A percentile compares a stretch with the other conserved stretches of the same genome.
phyloP scores from a whole-genome alignment of 176 grass and related monocot genomes.

The Musa acuminata region DNA sequence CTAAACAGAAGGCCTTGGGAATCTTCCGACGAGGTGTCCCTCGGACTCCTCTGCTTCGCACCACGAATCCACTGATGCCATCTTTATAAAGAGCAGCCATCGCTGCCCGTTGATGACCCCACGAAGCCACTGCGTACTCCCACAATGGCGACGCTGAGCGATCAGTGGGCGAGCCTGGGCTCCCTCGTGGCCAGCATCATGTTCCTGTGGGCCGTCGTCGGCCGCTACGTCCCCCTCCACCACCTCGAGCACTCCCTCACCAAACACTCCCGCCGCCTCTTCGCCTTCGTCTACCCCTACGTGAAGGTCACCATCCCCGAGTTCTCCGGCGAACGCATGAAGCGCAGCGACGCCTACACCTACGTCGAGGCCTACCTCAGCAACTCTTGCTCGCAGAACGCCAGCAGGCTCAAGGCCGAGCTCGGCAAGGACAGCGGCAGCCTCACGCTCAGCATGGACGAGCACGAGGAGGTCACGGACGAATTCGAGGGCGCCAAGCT shows the following conservation, averaged over 20 bases:
- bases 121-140: neutral
- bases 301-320: slow-evolving; percentile 16
- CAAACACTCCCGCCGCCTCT: slow-evolving; percentile 7
- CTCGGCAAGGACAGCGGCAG: slow-evolving; percentile 11
- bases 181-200: neutral
- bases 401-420: slow-evolving; percentile 7
- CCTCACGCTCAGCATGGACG: slow-evolving; percentile 30
- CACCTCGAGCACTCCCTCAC: neutral
- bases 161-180: neutral
- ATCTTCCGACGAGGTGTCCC: no score
- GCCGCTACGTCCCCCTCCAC: neutral
- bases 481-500: slow-evolving; percentile 18
- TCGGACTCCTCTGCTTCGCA: no score
- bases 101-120: no score
- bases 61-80: no score
- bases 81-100: no score
- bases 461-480: slow-evolving; percentile 37
- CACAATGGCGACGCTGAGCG: neutral
- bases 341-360: slow-evolving; percentile 21
- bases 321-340: slow-evolving; percentile 12
- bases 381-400: slow-evolving; percentile 7
- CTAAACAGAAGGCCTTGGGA: no score
- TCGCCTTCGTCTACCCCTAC: slow-evolving; percentile 20
- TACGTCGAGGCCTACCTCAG: slow-evolving; percentile 18
- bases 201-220: slow-evolving; percentile 15